These are phyloP conservation scores for Inonotus hispidus DNA, from an alignment of 1,284 basidiomycete genomes.

Conservation along the genomic window DNA sequence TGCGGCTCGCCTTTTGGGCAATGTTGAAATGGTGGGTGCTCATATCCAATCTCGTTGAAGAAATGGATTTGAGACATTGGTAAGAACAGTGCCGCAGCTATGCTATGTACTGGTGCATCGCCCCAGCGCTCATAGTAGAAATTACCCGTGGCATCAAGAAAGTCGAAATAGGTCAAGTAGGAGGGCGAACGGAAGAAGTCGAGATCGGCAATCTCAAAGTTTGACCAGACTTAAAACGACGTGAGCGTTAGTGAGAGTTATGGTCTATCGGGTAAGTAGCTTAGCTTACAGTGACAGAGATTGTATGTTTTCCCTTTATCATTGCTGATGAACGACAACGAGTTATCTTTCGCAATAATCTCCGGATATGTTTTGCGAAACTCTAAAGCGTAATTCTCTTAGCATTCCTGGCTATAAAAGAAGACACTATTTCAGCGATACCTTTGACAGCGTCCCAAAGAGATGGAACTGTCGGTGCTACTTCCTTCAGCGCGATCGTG, in stretches of 20 bases:
- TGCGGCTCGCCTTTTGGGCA: conserved; percentile 38
- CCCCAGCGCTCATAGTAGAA: conserved; percentile 83
- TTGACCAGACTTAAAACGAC: conserved; percentile 54
- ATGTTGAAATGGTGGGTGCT: conserved; percentile 46
- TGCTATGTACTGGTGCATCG: conserved; percentile 77
- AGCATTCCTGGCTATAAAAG: conserved; percentile 1
- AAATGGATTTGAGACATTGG: conserved; percentile 62
- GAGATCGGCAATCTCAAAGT: conserved; percentile 74
- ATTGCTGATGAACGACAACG: conserved; percentile 63
- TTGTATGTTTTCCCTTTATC: conserved; percentile 64
- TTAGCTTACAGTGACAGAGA: conserved; percentile 61
- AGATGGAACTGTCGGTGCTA: conserved; percentile 65
- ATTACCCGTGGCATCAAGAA: conserved; percentile 66
- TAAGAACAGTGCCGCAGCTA: conserved; percentile 63
- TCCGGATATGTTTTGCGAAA: conserved; percentile 60
- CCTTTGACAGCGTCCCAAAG: conserved; percentile 63
- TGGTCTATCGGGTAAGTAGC: conserved; percentile 31
- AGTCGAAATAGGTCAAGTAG: conserved; percentile 70
- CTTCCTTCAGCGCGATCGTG: conserved; percentile 76
- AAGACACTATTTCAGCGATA: conserved; percentile 17
- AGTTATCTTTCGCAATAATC: conserved; percentile 59
- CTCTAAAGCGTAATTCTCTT: conserved; percentile 32
- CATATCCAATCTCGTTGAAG: conserved; percentile 59
- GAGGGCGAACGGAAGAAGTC: conserved; percentile 55
- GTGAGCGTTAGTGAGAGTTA: conserved; percentile 18